A percentile compares a stretch with the other conserved stretches of the same genome.
Evolutionary conservation across 129 eudicot genomes (phyloP).

Genomic region (Pseudognaphalium luteoalbum): DNA sequence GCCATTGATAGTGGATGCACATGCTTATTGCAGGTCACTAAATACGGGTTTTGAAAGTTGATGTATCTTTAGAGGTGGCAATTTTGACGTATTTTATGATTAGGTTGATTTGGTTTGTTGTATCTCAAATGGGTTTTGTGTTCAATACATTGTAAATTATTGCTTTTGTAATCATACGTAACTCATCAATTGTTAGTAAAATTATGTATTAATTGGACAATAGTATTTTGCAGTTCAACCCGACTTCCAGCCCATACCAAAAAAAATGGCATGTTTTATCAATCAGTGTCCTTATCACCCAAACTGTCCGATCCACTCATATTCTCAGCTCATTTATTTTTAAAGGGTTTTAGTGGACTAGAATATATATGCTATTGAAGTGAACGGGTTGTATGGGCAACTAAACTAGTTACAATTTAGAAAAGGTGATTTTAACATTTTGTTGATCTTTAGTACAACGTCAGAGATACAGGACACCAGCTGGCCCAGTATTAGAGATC

Average conservation of each 20-base stretch:
- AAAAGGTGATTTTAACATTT: too few species aligned
- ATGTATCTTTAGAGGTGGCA: not conserved
- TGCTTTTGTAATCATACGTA: not conserved
- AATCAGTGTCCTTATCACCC: not conserved
- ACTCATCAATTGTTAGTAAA: not conserved
- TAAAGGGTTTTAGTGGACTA: not conserved
- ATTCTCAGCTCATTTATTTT: not conserved
- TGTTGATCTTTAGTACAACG: too few species aligned
- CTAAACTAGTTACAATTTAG: too few species aligned
- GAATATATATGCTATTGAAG: too few species aligned
- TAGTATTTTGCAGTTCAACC: not conserved
- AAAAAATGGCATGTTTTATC: not conserved
- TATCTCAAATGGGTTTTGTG: not conserved
- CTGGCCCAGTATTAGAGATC: too few species aligned
- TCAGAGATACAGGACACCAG: too few species aligned
- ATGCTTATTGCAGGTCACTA: not conserved
- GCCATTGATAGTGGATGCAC: not conserved
- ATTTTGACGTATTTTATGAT: not conserved
- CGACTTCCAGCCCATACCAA: not conserved
- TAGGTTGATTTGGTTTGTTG: not conserved
- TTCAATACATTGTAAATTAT: not conserved
- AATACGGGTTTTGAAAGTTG: not conserved
- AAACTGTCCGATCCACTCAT: not conserved
- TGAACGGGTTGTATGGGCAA: too few species aligned
- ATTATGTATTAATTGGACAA: not conserved